Evolutionary conservation across 2,329 filamentous ascomycete genomes (phyloP), one percentile per base, ranked within the genome.

Genomic region (Exutisphaerella laricina): DNA sequence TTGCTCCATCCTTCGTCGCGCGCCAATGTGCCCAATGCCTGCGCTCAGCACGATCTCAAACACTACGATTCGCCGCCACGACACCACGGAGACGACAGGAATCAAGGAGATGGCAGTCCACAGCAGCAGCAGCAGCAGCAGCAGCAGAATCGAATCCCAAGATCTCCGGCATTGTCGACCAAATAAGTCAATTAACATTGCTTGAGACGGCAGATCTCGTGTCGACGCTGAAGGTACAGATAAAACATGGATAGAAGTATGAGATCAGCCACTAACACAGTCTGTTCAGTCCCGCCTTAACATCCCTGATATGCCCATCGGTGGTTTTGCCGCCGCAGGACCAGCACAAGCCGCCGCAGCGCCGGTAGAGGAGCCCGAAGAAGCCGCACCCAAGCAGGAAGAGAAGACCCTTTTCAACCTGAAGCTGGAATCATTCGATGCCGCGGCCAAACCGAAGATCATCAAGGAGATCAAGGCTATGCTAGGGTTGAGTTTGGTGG

Each of bases 401-500:
- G 88, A 92, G 68, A 95, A 97, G 79, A 97, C 90, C 3, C 79
- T 98, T 50, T 99, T 99, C 78, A 95, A 85, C 67, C 71, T 99
- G 55, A 97, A 96, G 75, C 82, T 99, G 51, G 78, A 86, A 68
- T 84, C 84, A 25, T 94, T 97, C 66, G 94, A 98, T 40, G 77
- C 88, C 20, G 77, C 71, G 38, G 74, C 90, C 54, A 99, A 99
- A 77, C 88, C 94, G 61, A 99, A 99, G 84, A 76, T 98, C 61
- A 99, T 98, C 78, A 99, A 99, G 80, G 92, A 99, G 75, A 79
- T 99, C 74, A 99, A 99, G 82, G 82, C 80, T 62, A 77, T 98
- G 80, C 75, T 99, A 48, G 92, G 92, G 31, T 72, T 98, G 64
- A 94, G 86, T 66, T 78, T 99, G 73, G 94, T 99, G 58, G 92